phyloP scores from a whole-genome alignment of 345 rosid genomes.

The Lagerstroemia speciosa region DNA sequence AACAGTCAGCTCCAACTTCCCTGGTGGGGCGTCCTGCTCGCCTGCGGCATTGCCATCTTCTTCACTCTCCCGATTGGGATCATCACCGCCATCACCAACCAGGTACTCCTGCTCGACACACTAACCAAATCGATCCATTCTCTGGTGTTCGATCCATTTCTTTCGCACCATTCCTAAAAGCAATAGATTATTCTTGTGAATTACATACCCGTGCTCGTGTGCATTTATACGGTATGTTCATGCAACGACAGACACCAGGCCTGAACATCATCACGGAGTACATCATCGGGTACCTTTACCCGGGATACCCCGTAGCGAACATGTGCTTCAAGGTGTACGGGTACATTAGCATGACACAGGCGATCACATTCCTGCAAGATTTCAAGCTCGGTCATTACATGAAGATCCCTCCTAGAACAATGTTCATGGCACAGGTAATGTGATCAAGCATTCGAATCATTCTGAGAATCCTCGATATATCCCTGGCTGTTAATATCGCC shows the following conservation, averaged over 20 bases:
- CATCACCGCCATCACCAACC: constrained; percentile 93
- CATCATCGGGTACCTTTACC: constrained; percentile 87
- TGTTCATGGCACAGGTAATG: constrained; percentile 95
- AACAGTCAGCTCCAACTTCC: constrained; percentile 85
- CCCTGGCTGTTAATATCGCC: too few relatives aligned
- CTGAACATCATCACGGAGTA: constrained; percentile 86
- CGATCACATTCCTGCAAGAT: constrained; percentile 81
- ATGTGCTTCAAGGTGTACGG: constrained; percentile 99
- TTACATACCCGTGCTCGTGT: too few relatives aligned
- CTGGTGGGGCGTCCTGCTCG: constrained; percentile 98
- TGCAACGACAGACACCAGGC: constrained; percentile 61
- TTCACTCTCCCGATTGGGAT: constrained; percentile 95
- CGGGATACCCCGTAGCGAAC: constrained; percentile 92
- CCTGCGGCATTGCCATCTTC: constrained; percentile 64
- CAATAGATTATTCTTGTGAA: too few relatives aligned
- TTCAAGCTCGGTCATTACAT: constrained; percentile 97
- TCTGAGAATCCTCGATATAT: neutral
- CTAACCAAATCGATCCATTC: too few relatives aligned
- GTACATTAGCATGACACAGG: constrained; percentile 90
- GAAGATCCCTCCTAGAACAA: constrained; percentile 94
- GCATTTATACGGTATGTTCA: neutral
- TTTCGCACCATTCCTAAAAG: too few relatives aligned
- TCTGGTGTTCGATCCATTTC: too few relatives aligned
- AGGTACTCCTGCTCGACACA: constrained; percentile 37
- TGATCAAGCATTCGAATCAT: neutral